Conservation (phyloP, 83 land plant species). For the Larix sibirica region DNA sequence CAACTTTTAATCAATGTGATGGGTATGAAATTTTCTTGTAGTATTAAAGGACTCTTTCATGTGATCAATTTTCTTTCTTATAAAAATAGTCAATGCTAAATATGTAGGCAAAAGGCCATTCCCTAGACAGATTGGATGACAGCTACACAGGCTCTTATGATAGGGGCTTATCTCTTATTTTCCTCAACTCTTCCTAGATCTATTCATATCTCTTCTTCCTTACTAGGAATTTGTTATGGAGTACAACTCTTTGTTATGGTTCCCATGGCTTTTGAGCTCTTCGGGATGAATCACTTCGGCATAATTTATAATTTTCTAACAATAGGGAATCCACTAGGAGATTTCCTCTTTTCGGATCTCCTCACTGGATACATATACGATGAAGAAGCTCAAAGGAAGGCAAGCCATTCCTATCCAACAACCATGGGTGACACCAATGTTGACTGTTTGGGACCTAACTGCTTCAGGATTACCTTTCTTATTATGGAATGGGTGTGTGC, state of each 20-base stretch:
- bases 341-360: constrained; percentile 43
- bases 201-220: constrained; percentile 26
- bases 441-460: constrained; percentile 21
- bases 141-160: constrained; percentile 32
- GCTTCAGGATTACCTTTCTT: constrained; percentile 30
- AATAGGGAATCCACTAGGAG: neutral
- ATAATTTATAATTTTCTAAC: constrained; percentile 44
- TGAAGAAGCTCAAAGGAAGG: constrained; percentile 30
- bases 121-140: constrained; percentile 26
- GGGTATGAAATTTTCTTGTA: too few species aligned
- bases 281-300: constrained; percentile 51
- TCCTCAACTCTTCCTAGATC: constrained; percentile 33
- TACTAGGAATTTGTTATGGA: constrained; percentile 47
- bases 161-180: constrained; percentile 31
- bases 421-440: neutral
- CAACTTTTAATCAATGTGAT: too few species aligned
- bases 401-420: neutral
- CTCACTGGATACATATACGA: constrained; percentile 51
- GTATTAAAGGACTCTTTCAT: neutral
- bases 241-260: constrained; percentile 38
- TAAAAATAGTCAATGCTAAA: neutral
- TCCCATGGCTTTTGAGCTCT: constrained; percentile 54
- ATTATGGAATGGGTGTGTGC: constrained; percentile 24
- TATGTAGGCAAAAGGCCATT: neutral
- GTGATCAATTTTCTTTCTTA: neutral